Percentiles rank a stretch among this genome's conserved stretches.
phyloP scores from a whole-genome alignment of 1,284 basidiomycete species.

The Microbotryum silenes-acaulis region DNA sequence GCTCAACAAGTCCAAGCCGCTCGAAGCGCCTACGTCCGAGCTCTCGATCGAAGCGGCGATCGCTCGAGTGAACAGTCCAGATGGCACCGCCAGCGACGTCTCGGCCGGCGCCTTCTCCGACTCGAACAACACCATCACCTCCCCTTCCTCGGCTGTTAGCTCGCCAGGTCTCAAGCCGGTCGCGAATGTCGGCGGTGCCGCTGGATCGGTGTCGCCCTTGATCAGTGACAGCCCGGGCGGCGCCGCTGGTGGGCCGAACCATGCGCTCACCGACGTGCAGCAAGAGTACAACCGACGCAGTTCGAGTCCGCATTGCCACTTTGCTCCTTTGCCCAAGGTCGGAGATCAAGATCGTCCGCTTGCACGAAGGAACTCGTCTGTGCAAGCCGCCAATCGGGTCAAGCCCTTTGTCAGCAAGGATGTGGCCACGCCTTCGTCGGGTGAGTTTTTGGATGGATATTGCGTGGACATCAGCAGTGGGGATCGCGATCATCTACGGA shows the following conservation, averaged over 20 bases:
- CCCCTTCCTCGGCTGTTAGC: background rate
- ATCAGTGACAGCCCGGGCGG: background rate
- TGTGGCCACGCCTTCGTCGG: conserved; percentile 2
- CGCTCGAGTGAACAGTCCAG: conserved; percentile 5
- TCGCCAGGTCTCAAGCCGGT: background rate
- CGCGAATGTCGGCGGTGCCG: background rate
- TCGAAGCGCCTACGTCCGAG: background rate
- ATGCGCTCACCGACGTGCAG: background rate
- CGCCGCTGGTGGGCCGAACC: no score
- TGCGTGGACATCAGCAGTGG: conserved; percentile 2
- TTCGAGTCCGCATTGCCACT: conserved; percentile 28
- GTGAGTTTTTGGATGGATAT: background rate
- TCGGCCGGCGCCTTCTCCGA: no score
- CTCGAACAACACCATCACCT: background rate
- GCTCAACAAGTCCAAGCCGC: background rate
- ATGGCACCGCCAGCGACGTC: no score
- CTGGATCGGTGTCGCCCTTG: conserved; percentile 1
- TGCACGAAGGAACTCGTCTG: conserved; percentile 20
- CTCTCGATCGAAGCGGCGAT: background rate
- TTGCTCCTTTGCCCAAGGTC: conserved; percentile 29
- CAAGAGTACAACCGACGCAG: background rate
- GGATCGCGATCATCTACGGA: background rate
- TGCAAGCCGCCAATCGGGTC: conserved; percentile 12
- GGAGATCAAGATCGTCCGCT: conserved; percentile 17
- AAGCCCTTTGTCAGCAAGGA: background rate